A percentile compares a stretch with the other conserved stretches of the same genome.
phyloP scores from a whole-genome alignment of 2,329 filamentous ascomycete genomes.

The Plenodomus lindquistii region DNA sequence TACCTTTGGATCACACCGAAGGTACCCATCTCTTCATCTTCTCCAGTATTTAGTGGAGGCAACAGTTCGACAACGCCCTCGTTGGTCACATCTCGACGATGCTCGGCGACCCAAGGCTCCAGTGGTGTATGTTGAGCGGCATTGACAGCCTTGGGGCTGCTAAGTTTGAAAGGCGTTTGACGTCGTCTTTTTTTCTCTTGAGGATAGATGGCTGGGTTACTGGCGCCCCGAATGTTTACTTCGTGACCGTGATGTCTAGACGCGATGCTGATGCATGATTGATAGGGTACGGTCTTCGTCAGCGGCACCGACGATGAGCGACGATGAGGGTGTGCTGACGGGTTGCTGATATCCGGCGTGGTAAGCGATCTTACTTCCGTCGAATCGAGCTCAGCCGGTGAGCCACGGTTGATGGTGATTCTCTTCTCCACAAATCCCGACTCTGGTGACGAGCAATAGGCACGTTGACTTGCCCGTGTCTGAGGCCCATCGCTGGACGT shows the following conservation, averaged over 20 bases:
- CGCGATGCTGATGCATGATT: conserved; percentile 7
- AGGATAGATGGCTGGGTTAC: conserved; percentile 6
- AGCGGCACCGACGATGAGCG: conserved; percentile 21
- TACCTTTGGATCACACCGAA: conserved; percentile 37
- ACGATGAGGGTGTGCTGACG: conserved; percentile 11
- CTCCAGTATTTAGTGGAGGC: conserved; percentile 27
- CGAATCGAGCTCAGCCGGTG: conserved; percentile 23
- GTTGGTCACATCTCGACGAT: conserved; percentile 25
- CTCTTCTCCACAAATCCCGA: conserved; percentile 10
- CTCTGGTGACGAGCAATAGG: conserved; percentile 15
- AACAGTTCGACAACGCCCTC: conserved; percentile 24
- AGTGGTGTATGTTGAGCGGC: conserved; percentile 26
- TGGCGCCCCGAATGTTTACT: conserved; percentile 10
- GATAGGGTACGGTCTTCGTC: conserved; percentile 16
- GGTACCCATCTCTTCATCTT: conserved; percentile 25
- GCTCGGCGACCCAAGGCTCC: conserved; percentile 31
- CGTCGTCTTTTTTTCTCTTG: conserved; percentile 29
- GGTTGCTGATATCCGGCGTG: conserved; percentile 13
- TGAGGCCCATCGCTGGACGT: conserved; percentile 9
- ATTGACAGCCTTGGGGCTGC: conserved; percentile 6
- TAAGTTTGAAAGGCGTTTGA: conserved; percentile 31
- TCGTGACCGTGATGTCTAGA: conserved; percentile 12
- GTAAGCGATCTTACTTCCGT: conserved; percentile 11
- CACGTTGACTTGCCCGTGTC: conserved; percentile 2
- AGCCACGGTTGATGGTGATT: conserved; percentile 10